Percentiles rank a stretch among this genome's conserved stretches.
phyloP scores from a whole-genome alignment of 2,329 filamentous ascomycete species.

The Fusarium clavum region DNA sequence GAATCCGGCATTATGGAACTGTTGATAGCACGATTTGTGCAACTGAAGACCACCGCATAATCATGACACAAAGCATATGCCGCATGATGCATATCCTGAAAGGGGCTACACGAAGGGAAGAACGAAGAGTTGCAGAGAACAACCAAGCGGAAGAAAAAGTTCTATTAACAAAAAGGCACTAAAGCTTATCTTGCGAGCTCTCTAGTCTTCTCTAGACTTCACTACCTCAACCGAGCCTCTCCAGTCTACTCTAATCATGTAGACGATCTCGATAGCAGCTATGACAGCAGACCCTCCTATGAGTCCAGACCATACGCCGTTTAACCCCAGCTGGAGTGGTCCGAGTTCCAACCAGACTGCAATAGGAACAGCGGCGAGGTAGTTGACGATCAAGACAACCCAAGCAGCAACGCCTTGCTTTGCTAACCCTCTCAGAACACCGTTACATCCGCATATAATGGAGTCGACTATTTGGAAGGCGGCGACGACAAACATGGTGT shows the following conservation, averaged over 20 bases:
- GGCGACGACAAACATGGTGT: slow-evolving; percentile 18
- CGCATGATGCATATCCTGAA: too few relatives aligned
- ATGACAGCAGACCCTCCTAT: slow-evolving; percentile 15
- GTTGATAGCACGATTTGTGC: background rate
- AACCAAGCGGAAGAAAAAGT: background rate
- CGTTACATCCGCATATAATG: slow-evolving; percentile 29
- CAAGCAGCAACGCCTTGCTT: slow-evolving; percentile 27
- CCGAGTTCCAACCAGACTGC: slow-evolving; percentile 30
- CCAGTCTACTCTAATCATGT: slow-evolving; percentile 33
- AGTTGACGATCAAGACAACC: slow-evolving; percentile 34
- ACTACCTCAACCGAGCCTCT: slow-evolving; percentile 9
- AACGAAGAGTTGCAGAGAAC: background rate
- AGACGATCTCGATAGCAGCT: slow-evolving; percentile 12
- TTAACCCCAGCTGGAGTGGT: background rate
- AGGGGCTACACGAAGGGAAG: too few relatives aligned
- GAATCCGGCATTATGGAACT: background rate
- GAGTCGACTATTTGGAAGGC: slow-evolving; percentile 26
- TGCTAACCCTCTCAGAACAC: slow-evolving; percentile 23
- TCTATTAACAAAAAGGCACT: background rate
- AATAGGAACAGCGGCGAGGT: slow-evolving; percentile 29
- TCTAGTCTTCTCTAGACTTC: slow-evolving; percentile 28
- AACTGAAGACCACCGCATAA: background rate
- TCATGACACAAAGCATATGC: background rate
- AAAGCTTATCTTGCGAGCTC: background rate
- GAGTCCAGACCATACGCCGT: slow-evolving; percentile 33